phyloP scores from a whole-genome alignment of 495 filamentous ascomycete genomes.

The Lasiosphaeria ovina region DNA sequence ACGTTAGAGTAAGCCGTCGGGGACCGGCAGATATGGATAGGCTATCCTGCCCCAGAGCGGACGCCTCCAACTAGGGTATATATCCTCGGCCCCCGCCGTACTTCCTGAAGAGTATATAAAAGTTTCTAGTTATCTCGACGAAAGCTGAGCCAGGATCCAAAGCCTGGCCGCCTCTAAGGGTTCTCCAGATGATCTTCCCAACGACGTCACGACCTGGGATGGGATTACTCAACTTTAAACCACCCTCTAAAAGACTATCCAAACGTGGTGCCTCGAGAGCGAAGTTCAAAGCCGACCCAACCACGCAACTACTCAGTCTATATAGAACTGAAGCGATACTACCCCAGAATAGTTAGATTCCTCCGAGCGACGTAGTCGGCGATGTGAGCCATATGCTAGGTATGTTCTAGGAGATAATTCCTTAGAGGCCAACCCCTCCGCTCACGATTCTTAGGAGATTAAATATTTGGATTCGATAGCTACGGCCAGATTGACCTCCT shows the following conservation, averaged over 20 bases:
- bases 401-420: constrained; percentile 10
- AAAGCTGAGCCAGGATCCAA: constrained; percentile 6
- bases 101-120: constrained; percentile 2
- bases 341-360: constrained; percentile 10
- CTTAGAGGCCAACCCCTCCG: constrained; percentile 6
- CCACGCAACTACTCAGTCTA: constrained; percentile 7
- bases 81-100: constrained; percentile 1
- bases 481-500: constrained; percentile 7
- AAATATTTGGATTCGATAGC: constrained; percentile 8
- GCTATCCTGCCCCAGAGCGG: constrained; percentile 7
- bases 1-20: constrained; percentile 7
- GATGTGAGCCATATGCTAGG: constrained; percentile 8
- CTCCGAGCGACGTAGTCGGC: background rate
- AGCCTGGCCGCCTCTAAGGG: constrained; percentile 2
- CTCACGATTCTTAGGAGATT: constrained; percentile 6
- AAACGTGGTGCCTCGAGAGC: background rate
- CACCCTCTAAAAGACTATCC: constrained; percentile 7
- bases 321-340: constrained; percentile 7
- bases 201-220: constrained; percentile 1
- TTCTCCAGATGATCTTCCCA: constrained; percentile 6
- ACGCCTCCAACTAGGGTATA: constrained; percentile 8
- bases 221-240: constrained; percentile 12
- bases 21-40: constrained; percentile 3
- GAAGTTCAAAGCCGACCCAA: constrained; percentile 9
- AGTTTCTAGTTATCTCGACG: constrained; percentile 5